phyloP scores from a whole-genome alignment of 331 rosid genomes.

The Telfairia occidentalis region DNA sequence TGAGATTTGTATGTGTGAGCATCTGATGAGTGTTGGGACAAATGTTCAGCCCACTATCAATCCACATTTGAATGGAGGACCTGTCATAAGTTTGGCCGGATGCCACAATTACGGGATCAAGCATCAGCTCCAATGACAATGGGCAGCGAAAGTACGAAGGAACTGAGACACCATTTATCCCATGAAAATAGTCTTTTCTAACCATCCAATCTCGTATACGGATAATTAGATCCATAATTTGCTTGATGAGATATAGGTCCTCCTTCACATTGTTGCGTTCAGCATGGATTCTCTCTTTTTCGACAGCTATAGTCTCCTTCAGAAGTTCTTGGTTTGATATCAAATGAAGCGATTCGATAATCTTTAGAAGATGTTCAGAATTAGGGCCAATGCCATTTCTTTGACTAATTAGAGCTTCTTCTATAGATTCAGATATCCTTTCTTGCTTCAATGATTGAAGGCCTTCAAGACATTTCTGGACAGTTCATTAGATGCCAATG shows the following conservation, averaged over 20 bases:
- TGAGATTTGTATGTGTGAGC: slow-evolving; percentile 60
- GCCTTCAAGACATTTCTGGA: slow-evolving; percentile 56
- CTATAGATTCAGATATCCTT: slow-evolving; percentile 44
- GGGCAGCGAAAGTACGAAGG: slow-evolving; percentile 85
- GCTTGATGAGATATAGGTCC: slow-evolving; percentile 38
- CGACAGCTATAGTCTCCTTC: slow-evolving; percentile 71
- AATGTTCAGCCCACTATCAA: slow-evolving; percentile 56
- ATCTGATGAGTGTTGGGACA: slow-evolving; percentile 76
- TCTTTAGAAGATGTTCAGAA: slow-evolving; percentile 41
- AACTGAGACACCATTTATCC: slow-evolving; percentile 39
- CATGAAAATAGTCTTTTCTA: slow-evolving; percentile 35
- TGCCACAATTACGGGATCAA: slow-evolving; percentile 88
- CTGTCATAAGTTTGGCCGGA: slow-evolving; percentile 91
- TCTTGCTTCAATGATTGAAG: slow-evolving; percentile 52
- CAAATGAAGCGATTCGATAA: slow-evolving; percentile 48
- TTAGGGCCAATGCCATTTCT: slow-evolving; percentile 31
- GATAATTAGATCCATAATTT: slow-evolving; percentile 55
- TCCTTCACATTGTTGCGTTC: slow-evolving; percentile 38
- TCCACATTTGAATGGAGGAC: slow-evolving; percentile 70
- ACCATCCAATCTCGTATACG: slow-evolving; percentile 45
- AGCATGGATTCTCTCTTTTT: slow-evolving; percentile 56
- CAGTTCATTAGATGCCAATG: slow-evolving; percentile 23
- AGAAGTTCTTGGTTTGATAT: slow-evolving; percentile 60
- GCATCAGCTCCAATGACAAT: slow-evolving; percentile 71
- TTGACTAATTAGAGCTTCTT: slow-evolving; percentile 50